Evolutionary conservation across 108 stramenopile species (phyloP).

Genomic region (Licmophora abbreviata): DNA sequence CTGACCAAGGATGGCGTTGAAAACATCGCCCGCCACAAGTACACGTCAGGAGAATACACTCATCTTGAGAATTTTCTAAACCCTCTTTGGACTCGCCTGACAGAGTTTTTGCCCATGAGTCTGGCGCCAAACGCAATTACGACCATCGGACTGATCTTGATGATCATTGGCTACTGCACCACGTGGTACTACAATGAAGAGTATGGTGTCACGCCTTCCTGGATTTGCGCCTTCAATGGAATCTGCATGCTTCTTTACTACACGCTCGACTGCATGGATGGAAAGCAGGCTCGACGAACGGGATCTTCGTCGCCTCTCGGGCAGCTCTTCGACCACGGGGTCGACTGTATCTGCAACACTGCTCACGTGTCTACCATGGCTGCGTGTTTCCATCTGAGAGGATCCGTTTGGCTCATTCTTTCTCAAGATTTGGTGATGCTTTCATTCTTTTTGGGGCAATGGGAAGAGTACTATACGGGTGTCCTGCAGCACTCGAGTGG

Average conservation of each 20-base stretch:
- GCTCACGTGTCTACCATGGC: constrained; percentile 40
- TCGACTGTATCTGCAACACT: constrained; percentile 86
- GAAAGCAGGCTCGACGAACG: constrained; percentile 84
- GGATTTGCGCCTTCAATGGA: constrained; percentile 49
- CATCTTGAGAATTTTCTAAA: constrained; percentile 67
- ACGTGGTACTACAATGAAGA: constrained; percentile 40
- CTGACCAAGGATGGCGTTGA: constrained; percentile 45
- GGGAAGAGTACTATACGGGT: constrained; percentile 94
- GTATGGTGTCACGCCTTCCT: constrained; percentile 38
- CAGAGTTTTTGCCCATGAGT: constrained; percentile 73
- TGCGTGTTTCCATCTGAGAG: constrained; percentile 33
- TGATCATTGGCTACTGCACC: constrained; percentile 39
- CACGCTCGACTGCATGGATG: constrained; percentile 85
- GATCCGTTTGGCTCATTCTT: constrained; percentile 38
- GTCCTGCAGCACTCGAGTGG: constrained; percentile 60
- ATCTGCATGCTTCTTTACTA: constrained; percentile 52
- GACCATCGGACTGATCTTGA: constrained; percentile 61
- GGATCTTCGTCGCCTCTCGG: constrained; percentile 60
- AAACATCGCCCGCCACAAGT: constrained; percentile 75
- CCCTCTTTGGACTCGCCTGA: constrained; percentile 75
- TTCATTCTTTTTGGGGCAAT: constrained; percentile 88
- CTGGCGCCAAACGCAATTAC: constrained; percentile 91
- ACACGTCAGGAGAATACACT: constrained; percentile 62
- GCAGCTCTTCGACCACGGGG: constrained; percentile 97
- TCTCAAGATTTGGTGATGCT: constrained; percentile 69